These are phyloP conservation scores for Colletotrichum sojae DNA, from an alignment of 2,329 filamentous ascomycete species.

Conservation along the genomic window DNA sequence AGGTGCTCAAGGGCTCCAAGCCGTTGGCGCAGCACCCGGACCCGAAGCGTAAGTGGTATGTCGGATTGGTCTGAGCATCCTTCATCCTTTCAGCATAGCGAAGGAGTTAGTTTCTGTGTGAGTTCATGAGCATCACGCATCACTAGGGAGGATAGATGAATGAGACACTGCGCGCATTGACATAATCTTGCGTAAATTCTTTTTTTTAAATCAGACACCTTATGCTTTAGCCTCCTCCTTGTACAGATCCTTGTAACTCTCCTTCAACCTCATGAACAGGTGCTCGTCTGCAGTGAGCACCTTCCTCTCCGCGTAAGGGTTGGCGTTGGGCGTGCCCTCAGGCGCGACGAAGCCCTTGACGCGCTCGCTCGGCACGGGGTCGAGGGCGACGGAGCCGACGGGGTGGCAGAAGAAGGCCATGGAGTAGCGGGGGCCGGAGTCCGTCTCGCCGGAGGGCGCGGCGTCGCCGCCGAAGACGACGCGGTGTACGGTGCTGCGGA, in stretches of 20 bases:
- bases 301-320: constrained; percentile 66
- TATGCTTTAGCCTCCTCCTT: constrained; percentile 50
- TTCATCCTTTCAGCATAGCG: neutral
- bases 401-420: constrained; percentile 81
- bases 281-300: constrained; percentile 76
- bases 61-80: constrained; percentile 55
- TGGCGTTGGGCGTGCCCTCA: constrained; percentile 50
- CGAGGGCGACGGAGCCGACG: constrained; percentile 65
- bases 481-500: constrained; percentile 90
- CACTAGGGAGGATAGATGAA: neutral
- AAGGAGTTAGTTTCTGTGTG: constrained; percentile 6
- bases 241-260: constrained; percentile 72
- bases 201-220: neutral
- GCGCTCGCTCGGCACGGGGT: constrained; percentile 72
- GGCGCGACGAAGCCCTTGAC: constrained; percentile 60
- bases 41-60: constrained; percentile 61
- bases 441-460: constrained; percentile 58
- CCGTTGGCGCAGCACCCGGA: constrained; percentile 42
- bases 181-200: neutral
- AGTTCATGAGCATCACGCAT: constrained; percentile 7
- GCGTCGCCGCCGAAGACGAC: constrained; percentile 75
- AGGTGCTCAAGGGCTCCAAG: constrained; percentile 39
- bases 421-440: constrained; percentile 70
- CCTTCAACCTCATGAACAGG: constrained; percentile 71
- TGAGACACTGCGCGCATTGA: neutral